Conservation (phyloP, 352 stramenopile species). For the Aphanomyces invadans region DNA sequence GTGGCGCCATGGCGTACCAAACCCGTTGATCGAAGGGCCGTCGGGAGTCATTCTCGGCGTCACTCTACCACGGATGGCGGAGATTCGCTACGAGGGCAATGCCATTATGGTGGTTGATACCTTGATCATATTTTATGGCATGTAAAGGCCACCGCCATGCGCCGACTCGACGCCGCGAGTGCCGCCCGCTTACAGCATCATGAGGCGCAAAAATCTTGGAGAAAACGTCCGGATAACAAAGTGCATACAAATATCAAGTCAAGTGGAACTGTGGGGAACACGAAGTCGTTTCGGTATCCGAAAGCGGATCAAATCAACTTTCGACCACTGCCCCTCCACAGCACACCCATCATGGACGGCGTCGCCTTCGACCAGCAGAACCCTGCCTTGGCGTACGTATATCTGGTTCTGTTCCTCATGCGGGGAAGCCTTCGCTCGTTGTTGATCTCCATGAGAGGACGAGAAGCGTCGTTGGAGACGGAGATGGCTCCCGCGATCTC, state of each 20-base stretch:
- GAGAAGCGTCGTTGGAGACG: background rate
- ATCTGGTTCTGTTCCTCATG: background rate
- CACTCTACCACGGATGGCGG: too few relatives aligned
- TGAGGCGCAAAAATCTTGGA: background rate
- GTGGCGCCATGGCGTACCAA: too few relatives aligned
- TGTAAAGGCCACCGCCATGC: too few relatives aligned
- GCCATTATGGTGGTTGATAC: too few relatives aligned
- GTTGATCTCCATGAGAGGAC: background rate
- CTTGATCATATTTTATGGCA: too few relatives aligned
- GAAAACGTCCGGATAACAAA: conserved; percentile 9
- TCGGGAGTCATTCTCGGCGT: too few relatives aligned
- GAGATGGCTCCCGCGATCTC: too few relatives aligned
- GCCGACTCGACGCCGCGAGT: too few relatives aligned
- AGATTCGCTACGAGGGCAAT: too few relatives aligned
- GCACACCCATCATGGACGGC: conserved; percentile 15
- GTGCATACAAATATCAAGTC: conserved; percentile 9
- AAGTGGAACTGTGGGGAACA: background rate
- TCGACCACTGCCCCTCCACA: too few relatives aligned
- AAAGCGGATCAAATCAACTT: conserved; percentile 15
- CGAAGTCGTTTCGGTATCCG: background rate
- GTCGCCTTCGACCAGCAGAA: conserved; percentile 10
- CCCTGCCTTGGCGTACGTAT: conserved; percentile 21
- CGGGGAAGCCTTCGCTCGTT: background rate
- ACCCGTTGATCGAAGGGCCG: too few relatives aligned
- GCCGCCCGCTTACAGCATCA: too few relatives aligned